A percentile compares a stretch with the other conserved stretches of the same genome.
Evolutionary conservation across 2,329 filamentous ascomycete genomes (phyloP).

Genomic region (Colletotrichum sp.): DNA sequence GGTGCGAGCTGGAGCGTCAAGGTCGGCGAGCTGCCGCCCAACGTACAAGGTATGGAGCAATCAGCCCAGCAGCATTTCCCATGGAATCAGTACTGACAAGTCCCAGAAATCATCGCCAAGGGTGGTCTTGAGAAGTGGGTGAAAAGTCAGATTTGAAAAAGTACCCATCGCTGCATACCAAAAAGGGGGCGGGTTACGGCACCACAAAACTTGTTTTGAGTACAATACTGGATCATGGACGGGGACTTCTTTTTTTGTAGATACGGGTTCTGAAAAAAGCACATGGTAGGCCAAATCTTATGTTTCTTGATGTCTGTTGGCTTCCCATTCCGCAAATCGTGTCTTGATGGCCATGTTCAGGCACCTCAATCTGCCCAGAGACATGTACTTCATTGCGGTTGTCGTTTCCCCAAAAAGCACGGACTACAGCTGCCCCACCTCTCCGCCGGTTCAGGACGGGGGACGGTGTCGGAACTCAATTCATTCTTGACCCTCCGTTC

Average conservation of each 20-base stretch:
- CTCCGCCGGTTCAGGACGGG: not conserved
- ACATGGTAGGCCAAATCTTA: not conserved
- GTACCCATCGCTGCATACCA: too few species aligned
- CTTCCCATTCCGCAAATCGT: too few species aligned
- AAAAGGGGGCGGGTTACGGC: not conserved
- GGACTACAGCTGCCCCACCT: not conserved
- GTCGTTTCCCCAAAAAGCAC: not conserved
- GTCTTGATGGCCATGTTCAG: not conserved
- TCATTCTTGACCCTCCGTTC: not conserved
- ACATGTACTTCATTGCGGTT: too few species aligned
- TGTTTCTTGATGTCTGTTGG: not conserved
- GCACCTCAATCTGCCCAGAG: too few species aligned
- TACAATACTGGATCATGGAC: not conserved
- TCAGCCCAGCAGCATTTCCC: not conserved
- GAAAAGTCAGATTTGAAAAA: slow-evolving; percentile 73
- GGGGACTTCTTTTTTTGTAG: not conserved
- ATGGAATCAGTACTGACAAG: not conserved
- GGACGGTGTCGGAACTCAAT: not conserved
- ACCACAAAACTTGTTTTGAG: not conserved
- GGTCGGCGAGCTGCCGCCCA: slow-evolving; percentile 82
- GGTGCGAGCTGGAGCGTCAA: slow-evolving; percentile 77
- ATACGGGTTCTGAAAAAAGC: not conserved
- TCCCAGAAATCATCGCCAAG: slow-evolving; percentile 72
- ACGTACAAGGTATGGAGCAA: slow-evolving; percentile 64
- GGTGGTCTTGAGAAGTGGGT: slow-evolving; percentile 87